Base-by-base conservation (phyloP, 2,329 filamentous ascomycete genomes). In the Diplodia corticola region DNA sequence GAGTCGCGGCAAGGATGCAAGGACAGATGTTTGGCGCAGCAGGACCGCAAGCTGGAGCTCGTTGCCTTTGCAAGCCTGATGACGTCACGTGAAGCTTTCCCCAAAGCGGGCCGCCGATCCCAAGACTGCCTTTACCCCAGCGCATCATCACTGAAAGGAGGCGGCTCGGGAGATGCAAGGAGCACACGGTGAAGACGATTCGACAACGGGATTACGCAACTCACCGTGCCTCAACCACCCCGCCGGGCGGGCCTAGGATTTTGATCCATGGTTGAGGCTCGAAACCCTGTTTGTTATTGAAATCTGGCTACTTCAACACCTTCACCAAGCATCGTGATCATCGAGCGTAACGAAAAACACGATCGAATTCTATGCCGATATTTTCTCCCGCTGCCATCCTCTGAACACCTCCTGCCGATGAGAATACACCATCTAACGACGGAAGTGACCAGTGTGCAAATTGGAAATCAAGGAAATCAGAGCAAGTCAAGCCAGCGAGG, bases 291-390 rank as follows among this genome's bases (percentile, higher is more conserved):
- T 24, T 55, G 20, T 13, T 12, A n/a, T 28, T n/a, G 35, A 15
- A n/a, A 49, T 49, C 9, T 33, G 30, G n/a, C 60, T n/a, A 12
- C 6, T 60, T 15, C n/a, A 50, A 55, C 40, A 54, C 10, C 40
- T 20, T 10, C 63, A 48, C 49, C 26, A 17, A 30, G 10, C 28
- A 30, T 17, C 6, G 17, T 49, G 20, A 22, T 15, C 5, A 0
- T 13, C 26, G 28, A 5, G 30, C 10, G 13, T 65, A 30, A 44
- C 57, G 67, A 64, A 68, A 67, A 68, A 57, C 37, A 54, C 24
- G 70, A 70, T 72, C 70, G 72, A 76, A 75, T 78, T 77, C 77
- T 72, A 71, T 61, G 76, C 72, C 72, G 71, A 73, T 75, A 72
- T 75, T 76, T 76, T 73, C 72, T 69, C 74, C 74, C 71, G 57